A percentile compares a stretch with the other conserved stretches of the same genome.
phyloP scores from a whole-genome alignment of 2,329 filamentous ascomycete species.

The Talaromyces islandicus region DNA sequence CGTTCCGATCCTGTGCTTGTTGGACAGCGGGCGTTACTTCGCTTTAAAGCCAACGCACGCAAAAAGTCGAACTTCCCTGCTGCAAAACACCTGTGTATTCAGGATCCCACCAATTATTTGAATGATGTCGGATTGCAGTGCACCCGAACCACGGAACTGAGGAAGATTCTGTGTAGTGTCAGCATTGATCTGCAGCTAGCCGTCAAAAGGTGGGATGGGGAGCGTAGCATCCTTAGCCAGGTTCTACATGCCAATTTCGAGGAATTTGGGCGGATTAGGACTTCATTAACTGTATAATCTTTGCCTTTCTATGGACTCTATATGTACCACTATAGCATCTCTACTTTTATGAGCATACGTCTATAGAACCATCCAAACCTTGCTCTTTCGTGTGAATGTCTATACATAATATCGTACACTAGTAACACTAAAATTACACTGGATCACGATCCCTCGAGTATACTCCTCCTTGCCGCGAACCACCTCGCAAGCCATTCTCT shows the following conservation, averaged over 20 bases:
- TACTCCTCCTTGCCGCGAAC: conserved; percentile 17
- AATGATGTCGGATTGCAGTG: conserved; percentile 52
- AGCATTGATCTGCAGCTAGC: conserved; percentile 19
- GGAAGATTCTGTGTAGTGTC: conserved; percentile 34
- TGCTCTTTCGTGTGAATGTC: background rate
- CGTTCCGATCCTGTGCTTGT: conserved; percentile 19
- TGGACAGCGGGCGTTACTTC: conserved; percentile 35
- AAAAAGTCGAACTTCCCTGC: conserved; percentile 20
- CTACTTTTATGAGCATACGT: background rate
- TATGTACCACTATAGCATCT: background rate
- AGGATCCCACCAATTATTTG: conserved; percentile 53
- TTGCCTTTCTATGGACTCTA: background rate
- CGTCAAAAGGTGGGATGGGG: conserved; percentile 21
- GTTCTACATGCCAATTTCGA: conserved; percentile 27
- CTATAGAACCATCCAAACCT: background rate
- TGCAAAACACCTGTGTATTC: conserved; percentile 45
- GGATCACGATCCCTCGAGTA: background rate
- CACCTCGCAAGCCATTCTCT: conserved; percentile 33
- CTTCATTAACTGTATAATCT: background rate
- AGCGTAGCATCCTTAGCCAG: conserved; percentile 18
- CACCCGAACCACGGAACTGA: conserved; percentile 46
- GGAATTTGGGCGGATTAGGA: conserved; percentile 16
- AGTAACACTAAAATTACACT: background rate
- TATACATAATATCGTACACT: background rate
- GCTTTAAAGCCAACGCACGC: conserved; percentile 26